phyloP scores from a whole-genome alignment of 78 protist genomes.

The Protostelium mycophagum region DNA sequence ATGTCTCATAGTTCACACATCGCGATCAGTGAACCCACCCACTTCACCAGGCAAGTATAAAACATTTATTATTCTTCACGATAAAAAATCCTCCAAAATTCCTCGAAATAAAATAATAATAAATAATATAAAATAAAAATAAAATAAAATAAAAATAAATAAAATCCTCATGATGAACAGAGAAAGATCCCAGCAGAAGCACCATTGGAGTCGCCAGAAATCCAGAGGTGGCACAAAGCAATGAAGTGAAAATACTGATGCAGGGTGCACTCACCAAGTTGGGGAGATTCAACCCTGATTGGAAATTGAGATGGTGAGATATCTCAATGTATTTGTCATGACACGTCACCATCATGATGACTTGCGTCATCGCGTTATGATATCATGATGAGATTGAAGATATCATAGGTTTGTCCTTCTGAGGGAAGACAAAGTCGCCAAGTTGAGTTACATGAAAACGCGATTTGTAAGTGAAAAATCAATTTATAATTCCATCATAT shows the following conservation, averaged over 20 bases:
- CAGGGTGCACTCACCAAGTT: not conserved
- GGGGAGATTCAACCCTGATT: not conserved
- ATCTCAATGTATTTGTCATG: not conserved
- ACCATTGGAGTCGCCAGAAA: not conserved
- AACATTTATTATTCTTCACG: no score
- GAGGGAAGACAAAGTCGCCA: not conserved
- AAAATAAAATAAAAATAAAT: no score
- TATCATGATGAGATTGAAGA: not conserved
- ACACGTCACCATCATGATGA: not conserved
- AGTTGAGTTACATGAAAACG: not conserved
- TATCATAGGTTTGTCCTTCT: not conserved
- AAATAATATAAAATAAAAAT: no score
- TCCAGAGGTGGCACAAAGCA: no score
- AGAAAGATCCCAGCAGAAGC: not conserved
- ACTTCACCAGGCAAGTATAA: not conserved
- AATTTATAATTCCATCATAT: not conserved
- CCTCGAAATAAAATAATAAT: no score
- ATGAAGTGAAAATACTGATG: not conserved
- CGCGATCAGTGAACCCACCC: not conserved
- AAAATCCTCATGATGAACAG: no score
- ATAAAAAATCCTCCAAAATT: no score
- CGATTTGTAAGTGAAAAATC: not conserved
- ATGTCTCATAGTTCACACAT: not conserved
- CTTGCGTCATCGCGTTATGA: not conserved
- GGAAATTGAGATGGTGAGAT: not conserved